Evolutionary conservation across 345 rosid genomes (phyloP).

Genomic region (Ceriops tagal): DNA sequence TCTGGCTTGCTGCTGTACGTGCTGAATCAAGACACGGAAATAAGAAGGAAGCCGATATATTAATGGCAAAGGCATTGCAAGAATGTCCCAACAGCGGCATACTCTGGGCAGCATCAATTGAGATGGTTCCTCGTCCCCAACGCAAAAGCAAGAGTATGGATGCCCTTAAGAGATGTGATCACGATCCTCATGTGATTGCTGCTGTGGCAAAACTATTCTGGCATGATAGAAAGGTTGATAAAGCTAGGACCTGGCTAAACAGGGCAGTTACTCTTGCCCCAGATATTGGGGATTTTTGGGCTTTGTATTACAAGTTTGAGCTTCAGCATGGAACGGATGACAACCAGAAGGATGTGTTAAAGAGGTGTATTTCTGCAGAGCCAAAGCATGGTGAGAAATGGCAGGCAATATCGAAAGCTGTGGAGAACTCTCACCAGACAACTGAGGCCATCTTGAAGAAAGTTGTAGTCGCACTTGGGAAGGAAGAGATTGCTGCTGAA

Average conservation of each 20-base stretch:
- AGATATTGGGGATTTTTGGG: constrained; percentile 90
- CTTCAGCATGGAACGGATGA: constrained; percentile 82
- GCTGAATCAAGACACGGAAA: constrained; percentile 71
- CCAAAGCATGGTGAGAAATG: constrained; percentile 91
- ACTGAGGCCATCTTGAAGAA: constrained; percentile 76
- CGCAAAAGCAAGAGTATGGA: constrained; percentile 67
- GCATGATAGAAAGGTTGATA: constrained; percentile 87
- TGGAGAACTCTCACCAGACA: constrained; percentile 85
- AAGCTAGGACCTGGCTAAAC: constrained; percentile 79
- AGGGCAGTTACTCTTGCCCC: constrained; percentile 82
- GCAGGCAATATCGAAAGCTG: constrained; percentile 77
- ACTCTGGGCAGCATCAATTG: constrained; percentile 81
- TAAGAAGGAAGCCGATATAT: constrained; percentile 69
- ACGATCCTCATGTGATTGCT: constrained; percentile 79
- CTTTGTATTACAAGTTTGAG: constrained; percentile 77
- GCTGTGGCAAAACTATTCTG: constrained; percentile 87
- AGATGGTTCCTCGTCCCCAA: constrained; percentile 81
- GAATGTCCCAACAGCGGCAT: constrained; percentile 90
- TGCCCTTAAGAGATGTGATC: constrained; percentile 74
- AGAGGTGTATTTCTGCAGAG: constrained; percentile 69
- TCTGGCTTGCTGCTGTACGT: constrained; percentile 93
- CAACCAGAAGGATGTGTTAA: constrained; percentile 66
- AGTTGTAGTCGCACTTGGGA: constrained; percentile 61
- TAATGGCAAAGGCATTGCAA: constrained; percentile 95
- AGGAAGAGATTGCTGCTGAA: constrained; percentile 73